Evolutionary conservation across 2,329 filamentous ascomycete genomes (phyloP).

Genomic region (Diplodia intermedia): DNA sequence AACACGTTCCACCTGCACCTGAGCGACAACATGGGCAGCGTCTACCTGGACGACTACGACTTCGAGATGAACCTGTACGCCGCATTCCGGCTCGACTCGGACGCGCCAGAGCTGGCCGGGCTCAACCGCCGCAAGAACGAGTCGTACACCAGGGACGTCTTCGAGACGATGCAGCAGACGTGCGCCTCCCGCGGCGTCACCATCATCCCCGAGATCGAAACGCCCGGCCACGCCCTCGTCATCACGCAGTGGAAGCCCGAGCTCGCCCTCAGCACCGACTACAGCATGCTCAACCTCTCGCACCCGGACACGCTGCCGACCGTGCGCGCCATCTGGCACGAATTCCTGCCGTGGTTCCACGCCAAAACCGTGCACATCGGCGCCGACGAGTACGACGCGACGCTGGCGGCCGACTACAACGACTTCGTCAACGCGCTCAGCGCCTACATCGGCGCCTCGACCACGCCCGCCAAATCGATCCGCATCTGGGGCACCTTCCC

Average conservation of each 20-base stretch:
- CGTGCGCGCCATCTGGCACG: conserved; percentile 47
- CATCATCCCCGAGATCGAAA: conserved; percentile 48
- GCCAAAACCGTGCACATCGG: conserved; percentile 49
- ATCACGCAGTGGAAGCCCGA: conserved; percentile 51
- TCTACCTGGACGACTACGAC: conserved; percentile 52
- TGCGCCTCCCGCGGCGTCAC: conserved; percentile 48
- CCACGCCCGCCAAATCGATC: conserved; percentile 41
- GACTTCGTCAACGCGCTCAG: conserved; percentile 49
- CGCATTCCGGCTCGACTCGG: conserved; percentile 62
- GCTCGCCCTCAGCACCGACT: conserved; percentile 46
- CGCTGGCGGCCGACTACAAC: conserved; percentile 47
- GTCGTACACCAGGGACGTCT: conserved; percentile 44
- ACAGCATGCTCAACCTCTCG: conserved; percentile 47
- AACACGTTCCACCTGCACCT: conserved; percentile 66
- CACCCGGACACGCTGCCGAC: conserved; percentile 48
- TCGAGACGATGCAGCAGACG: conserved; percentile 46
- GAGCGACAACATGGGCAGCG: conserved; percentile 59
- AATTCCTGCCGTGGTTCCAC: conserved; percentile 50
- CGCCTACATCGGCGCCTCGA: conserved; percentile 42
- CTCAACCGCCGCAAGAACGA: conserved; percentile 55
- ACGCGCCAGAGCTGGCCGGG: conserved; percentile 55
- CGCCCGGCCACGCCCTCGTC: conserved; percentile 47
- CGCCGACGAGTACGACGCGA: conserved; percentile 47
- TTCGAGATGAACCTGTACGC: conserved; percentile 60
- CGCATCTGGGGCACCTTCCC: conserved; percentile 54